These are phyloP conservation scores for Fusarium nelsonii DNA, from an alignment of 2,329 filamentous ascomycete genomes.

Conservation along the genomic window DNA sequence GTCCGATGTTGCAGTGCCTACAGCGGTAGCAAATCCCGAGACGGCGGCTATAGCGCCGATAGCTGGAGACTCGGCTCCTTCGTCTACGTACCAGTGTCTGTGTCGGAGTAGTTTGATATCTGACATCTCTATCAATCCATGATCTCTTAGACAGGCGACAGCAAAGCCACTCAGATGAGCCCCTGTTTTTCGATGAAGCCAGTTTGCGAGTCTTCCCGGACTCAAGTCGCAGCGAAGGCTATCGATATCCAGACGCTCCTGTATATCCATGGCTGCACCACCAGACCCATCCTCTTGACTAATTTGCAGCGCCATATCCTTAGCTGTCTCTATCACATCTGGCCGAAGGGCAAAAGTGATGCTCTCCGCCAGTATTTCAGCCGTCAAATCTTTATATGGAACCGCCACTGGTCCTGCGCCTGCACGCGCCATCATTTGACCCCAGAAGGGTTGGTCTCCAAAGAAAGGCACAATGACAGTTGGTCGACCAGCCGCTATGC, in stretches of 20 bases:
- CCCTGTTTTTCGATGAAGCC: conserved; percentile 68
- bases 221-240: conserved; percentile 69
- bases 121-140: conserved; percentile 66
- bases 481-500: conserved; percentile 69
- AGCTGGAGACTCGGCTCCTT: conserved; percentile 74
- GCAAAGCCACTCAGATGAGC: conserved; percentile 72
- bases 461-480: conserved; percentile 77
- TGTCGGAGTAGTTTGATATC: conserved; percentile 65
- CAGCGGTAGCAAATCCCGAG: conserved; percentile 71
- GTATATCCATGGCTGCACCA: conserved; percentile 66
- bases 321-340: conserved; percentile 55
- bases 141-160: conserved; percentile 67
- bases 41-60: conserved; percentile 74
- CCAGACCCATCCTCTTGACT: conserved; percentile 65
- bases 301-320: conserved; percentile 65
- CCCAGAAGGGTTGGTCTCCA: conserved; percentile 75
- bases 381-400: conserved; percentile 68
- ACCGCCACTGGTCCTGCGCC: conserved; percentile 71
- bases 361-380: conserved; percentile 65
- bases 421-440: conserved; percentile 70
- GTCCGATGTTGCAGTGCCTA: conserved; percentile 53
- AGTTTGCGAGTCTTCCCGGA: conserved; percentile 69
- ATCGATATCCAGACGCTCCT: conserved; percentile 66
- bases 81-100: conserved; percentile 72
- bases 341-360: conserved; percentile 66